Conservation (phyloP, 345 rosid genomes). For the Salix koriyanagi region DNA sequence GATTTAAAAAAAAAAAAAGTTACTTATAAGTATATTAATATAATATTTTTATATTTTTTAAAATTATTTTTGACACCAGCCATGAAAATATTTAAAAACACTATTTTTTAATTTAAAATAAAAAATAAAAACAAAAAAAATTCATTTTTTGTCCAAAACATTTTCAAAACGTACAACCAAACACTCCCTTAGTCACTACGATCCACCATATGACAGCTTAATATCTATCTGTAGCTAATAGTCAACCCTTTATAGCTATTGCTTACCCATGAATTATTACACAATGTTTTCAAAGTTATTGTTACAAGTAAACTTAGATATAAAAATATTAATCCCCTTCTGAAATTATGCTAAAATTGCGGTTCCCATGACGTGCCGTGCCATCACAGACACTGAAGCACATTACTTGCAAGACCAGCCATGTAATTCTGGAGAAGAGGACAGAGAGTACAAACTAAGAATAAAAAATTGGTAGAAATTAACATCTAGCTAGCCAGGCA, state of each 20-base stretch:
- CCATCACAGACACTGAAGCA: constrained; percentile 28
- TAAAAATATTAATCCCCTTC: not conserved
- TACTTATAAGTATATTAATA: too few species aligned
- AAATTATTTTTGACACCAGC: too few species aligned
- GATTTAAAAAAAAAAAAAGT: too few species aligned
- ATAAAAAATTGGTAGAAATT: not conserved
- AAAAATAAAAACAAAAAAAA: too few species aligned
- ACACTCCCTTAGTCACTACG: not conserved
- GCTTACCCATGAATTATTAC: not conserved
- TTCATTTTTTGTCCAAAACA: too few species aligned
- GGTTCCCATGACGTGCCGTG: constrained; percentile 36
- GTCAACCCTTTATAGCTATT: constrained; percentile 18
- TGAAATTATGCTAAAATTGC: constrained; percentile 14
- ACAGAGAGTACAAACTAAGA: not conserved
- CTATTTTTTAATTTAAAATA: too few species aligned
- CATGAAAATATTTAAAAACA: too few species aligned
- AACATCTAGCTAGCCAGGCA: not conserved
- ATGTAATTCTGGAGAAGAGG: constrained; percentile 12
- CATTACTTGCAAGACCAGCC: constrained; percentile 22
- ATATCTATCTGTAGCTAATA: not conserved
- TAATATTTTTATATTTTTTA: too few species aligned
- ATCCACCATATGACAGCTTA: not conserved
- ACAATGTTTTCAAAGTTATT: not conserved
- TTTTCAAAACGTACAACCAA: too few species aligned
- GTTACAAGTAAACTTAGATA: not conserved